Conservation (phyloP, 2,329 filamentous ascomycete genomes). For the Geosmithia putterillii region DNA sequence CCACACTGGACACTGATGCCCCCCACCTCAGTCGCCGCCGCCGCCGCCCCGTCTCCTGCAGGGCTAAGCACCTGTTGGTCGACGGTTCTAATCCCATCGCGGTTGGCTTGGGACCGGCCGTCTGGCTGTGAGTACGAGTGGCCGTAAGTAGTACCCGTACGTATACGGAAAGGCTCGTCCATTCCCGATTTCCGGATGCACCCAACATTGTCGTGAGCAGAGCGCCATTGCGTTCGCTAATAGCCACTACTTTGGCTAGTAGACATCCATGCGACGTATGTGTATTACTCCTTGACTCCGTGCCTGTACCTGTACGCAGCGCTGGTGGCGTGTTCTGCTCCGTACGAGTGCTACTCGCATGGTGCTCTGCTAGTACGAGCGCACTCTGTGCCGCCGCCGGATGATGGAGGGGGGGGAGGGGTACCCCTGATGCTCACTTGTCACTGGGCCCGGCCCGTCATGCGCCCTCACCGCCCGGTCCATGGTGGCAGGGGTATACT, state of each 20-base stretch:
- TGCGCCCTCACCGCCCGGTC: not conserved
- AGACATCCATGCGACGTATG: too few relatives aligned
- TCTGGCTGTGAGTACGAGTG: not conserved
- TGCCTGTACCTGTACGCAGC: not conserved
- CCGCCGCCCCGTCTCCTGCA: not conserved
- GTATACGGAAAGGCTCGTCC: not conserved
- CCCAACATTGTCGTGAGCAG: not conserved
- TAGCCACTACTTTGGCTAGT: not conserved
- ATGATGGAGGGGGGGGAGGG: not conserved
- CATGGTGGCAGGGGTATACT: not conserved
- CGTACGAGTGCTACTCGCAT: not conserved
- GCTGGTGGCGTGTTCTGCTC: not conserved
- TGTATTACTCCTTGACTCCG: not conserved
- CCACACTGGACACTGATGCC: too few relatives aligned
- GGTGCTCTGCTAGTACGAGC: not conserved
- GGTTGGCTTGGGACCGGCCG: conserved; percentile 1
- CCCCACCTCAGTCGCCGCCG: not conserved
- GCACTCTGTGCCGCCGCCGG: too few relatives aligned
- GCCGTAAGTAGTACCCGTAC: not conserved
- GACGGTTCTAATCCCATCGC: not conserved
- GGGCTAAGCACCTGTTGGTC: not conserved
- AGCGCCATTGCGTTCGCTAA: not conserved
- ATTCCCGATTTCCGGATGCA: not conserved
- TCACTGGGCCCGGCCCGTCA: not conserved
- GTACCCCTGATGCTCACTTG: not conserved